These are phyloP conservation scores for Ophiostoma montium DNA, from an alignment of 2,329 filamentous ascomycete species.

Conservation along the genomic window DNA sequence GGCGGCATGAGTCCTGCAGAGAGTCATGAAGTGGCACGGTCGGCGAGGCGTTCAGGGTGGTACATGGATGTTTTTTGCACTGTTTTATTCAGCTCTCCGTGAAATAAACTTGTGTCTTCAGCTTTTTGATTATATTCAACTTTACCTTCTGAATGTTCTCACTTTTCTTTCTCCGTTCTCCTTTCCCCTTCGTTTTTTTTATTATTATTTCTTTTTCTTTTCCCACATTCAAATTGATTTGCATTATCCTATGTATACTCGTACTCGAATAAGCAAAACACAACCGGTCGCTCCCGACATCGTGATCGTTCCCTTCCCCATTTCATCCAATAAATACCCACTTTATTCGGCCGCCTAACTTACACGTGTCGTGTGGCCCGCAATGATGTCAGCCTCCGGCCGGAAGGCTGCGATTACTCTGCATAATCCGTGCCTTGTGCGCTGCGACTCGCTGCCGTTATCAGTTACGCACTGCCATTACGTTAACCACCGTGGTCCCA, in stretches of 20 bases:
- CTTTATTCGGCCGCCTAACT: not conserved
- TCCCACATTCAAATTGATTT: not conserved
- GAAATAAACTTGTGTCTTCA: too few relatives aligned
- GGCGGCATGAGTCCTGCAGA: too few relatives aligned
- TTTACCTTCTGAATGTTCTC: too few relatives aligned
- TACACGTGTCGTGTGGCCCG: slow-evolving; percentile 4
- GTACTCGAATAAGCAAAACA: too few relatives aligned
- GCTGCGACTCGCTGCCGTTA: slow-evolving; percentile 3
- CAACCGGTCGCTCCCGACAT: too few relatives aligned
- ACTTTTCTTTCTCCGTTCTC: not conserved
- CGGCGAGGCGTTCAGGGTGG: too few relatives aligned
- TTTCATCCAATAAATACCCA: too few relatives aligned
- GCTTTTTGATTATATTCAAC: too few relatives aligned
- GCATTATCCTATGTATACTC: not conserved
- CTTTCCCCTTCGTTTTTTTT: not conserved
- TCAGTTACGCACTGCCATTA: slow-evolving; percentile 23
- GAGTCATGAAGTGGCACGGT: too few relatives aligned
- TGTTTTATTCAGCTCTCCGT: too few relatives aligned
- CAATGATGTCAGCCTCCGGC: slow-evolving; percentile 8
- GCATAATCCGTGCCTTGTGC: slow-evolving; percentile 1
- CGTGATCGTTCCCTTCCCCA: too few relatives aligned
- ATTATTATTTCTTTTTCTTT: not conserved
- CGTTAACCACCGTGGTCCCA: slow-evolving; percentile 30
- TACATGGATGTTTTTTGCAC: too few relatives aligned
- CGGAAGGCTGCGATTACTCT: slow-evolving; percentile 8